phyloP scores from a whole-genome alignment of 768 basidiomycete genomes.

The Phylloporus sp. region DNA sequence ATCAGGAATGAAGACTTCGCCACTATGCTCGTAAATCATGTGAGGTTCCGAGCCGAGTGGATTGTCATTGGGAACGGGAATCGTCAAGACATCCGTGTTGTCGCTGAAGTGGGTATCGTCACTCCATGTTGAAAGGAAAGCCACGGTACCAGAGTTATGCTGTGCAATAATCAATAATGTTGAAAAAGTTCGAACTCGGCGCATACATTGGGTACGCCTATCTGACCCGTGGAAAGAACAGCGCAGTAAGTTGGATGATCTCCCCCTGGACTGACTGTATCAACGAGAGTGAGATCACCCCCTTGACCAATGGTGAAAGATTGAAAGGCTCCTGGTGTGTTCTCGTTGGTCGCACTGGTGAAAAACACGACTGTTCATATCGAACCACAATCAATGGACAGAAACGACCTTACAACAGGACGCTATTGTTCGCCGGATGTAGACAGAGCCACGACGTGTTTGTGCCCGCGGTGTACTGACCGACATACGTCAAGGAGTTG shows the following conservation, averaged over 20 bases:
- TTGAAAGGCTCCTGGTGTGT: slow-evolving; percentile 41
- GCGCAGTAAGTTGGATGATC: slow-evolving; percentile 47
- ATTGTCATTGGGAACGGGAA: slow-evolving; percentile 37
- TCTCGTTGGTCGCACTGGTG: slow-evolving; percentile 55
- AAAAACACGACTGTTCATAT: neutral
- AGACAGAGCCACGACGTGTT: slow-evolving; percentile 57
- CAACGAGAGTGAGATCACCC: slow-evolving; percentile 42
- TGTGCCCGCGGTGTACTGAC: slow-evolving; percentile 36
- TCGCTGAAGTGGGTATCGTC: slow-evolving; percentile 33
- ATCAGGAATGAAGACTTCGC: slow-evolving; percentile 61
- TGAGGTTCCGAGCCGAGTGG: slow-evolving; percentile 55
- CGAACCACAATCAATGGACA: neutral
- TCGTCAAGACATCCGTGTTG: slow-evolving; percentile 42
- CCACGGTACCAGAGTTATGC: slow-evolving; percentile 53
- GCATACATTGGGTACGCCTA: slow-evolving; percentile 54
- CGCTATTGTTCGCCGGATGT: slow-evolving; percentile 50
- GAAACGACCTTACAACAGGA: slow-evolving; percentile 47
- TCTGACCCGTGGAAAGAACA: slow-evolving; percentile 49
- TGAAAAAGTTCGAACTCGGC: neutral
- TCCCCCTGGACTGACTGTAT: slow-evolving; percentile 47
- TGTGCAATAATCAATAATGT: slow-evolving; percentile 9
- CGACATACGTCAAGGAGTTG: slow-evolving; percentile 41
- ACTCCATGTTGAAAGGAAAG: slow-evolving; percentile 44
- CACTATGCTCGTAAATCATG: slow-evolving; percentile 52
- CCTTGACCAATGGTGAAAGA: slow-evolving; percentile 46